Percentiles rank a stretch among this genome's conserved stretches.
phyloP scores from a whole-genome alignment of 2,329 filamentous ascomycete species.

The Aureobasidium sp. region DNA sequence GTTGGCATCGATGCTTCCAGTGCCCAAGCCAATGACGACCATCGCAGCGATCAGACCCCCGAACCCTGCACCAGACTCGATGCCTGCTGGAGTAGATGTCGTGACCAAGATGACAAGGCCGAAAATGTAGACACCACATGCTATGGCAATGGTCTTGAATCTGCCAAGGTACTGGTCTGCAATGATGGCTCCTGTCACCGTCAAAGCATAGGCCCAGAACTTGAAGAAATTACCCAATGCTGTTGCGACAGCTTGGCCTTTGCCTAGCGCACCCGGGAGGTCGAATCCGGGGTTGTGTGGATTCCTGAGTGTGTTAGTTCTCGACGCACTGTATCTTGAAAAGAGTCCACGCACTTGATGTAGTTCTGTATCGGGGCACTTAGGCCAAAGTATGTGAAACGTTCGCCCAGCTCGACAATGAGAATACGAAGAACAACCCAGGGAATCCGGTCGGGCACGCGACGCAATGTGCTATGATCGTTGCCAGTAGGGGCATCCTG shows the following conservation, averaged over 20 bases:
- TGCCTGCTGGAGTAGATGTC: slow-evolving; percentile 20
- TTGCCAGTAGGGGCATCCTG: not conserved
- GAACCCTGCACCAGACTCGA: slow-evolving; percentile 30
- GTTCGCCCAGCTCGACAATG: slow-evolving; percentile 21
- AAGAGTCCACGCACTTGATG: slow-evolving; percentile 31
- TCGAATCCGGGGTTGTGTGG: not conserved
- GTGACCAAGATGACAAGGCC: slow-evolving; percentile 29
- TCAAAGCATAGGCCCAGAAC: slow-evolving; percentile 30
- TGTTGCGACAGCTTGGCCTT: slow-evolving; percentile 31
- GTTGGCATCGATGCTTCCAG: slow-evolving; percentile 66
- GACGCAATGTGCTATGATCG: not conserved
- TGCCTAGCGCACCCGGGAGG: not conserved
- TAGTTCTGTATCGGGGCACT: slow-evolving; percentile 39
- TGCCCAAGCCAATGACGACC: slow-evolving; percentile 33
- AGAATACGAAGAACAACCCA: slow-evolving; percentile 14
- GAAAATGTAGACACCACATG: slow-evolving; percentile 29
- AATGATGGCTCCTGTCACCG: slow-evolving; percentile 21
- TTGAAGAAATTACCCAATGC: slow-evolving; percentile 39
- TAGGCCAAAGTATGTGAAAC: slow-evolving; percentile 24
- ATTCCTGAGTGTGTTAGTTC: not conserved
- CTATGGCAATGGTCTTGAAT: slow-evolving; percentile 53
- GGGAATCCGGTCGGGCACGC: not conserved
- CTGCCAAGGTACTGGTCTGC: slow-evolving; percentile 50
- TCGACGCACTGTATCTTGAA: not conserved
- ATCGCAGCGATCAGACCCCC: slow-evolving; percentile 36